Percentiles rank a stretch among this genome's conserved stretches.
Evolutionary conservation across 805 yeast species (phyloP).

Genomic region (Yarrowia sp.): DNA sequence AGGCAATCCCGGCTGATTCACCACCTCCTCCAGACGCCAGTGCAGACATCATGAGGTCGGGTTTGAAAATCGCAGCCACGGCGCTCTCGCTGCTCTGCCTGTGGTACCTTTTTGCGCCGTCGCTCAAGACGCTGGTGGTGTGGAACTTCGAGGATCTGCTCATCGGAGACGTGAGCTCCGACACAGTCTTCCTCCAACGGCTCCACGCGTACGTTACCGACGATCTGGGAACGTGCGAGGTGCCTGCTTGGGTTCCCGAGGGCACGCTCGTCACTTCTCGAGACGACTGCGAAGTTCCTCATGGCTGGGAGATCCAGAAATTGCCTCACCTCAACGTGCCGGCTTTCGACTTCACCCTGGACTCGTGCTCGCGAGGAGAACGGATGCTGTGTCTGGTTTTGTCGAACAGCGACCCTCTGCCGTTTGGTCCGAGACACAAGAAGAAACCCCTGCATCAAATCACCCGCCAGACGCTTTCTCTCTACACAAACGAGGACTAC

Average conservation of each 20-base stretch:
- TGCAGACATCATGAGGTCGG: neutral
- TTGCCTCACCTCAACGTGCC: neutral
- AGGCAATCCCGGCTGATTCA: too few relatives aligned
- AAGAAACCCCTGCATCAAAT: neutral
- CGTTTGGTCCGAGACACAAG: neutral
- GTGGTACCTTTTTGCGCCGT: neutral
- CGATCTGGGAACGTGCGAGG: neutral
- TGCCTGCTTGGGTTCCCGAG: neutral
- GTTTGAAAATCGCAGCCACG: neutral
- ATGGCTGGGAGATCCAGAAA: neutral
- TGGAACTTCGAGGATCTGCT: constrained; percentile 4
- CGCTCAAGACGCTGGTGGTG: neutral
- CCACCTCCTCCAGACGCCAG: too few relatives aligned
- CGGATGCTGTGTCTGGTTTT: constrained; percentile 3
- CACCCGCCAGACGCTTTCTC: constrained; percentile 13
- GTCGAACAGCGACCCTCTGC: neutral
- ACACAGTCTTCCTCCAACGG: neutral
- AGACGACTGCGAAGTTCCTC: neutral
- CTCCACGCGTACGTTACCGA: constrained; percentile 10
- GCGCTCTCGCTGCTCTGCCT: neutral
- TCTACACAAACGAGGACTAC: constrained; percentile 13
- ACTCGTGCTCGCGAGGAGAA: constrained; percentile 1
- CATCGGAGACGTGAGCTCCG: constrained; percentile 5
- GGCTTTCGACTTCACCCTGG: neutral
- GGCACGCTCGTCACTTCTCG: neutral